These are phyloP conservation scores for Dipteronia dyeriana DNA, from an alignment of 345 rosid species.

Conservation along the genomic window DNA sequence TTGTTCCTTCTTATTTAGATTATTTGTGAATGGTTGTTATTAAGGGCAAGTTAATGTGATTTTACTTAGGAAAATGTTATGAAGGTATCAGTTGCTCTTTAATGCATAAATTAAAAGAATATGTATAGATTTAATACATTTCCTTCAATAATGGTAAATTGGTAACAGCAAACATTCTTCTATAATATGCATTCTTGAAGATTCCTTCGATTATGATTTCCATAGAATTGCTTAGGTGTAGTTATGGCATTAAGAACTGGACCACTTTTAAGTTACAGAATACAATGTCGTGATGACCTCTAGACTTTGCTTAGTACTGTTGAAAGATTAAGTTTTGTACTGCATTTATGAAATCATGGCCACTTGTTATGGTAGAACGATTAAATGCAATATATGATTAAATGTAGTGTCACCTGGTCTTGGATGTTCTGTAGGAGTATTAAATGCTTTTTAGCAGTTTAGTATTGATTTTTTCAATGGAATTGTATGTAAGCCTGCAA, in stretches of 20 bases:
- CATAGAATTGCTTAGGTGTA: background rate
- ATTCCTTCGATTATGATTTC: background rate
- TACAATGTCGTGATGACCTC: background rate
- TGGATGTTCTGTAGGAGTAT: background rate
- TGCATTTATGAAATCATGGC: background rate
- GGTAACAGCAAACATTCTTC: background rate
- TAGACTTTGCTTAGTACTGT: background rate
- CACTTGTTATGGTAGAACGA: background rate
- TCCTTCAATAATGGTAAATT: background rate
- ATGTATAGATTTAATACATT: background rate
- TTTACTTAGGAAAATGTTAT: background rate
- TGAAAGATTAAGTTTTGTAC: background rate
- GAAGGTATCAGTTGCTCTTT: background rate
- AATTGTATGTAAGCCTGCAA: background rate
- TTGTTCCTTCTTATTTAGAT: background rate
- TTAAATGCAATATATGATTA: background rate
- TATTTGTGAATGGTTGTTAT: background rate
- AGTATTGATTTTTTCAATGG: background rate
- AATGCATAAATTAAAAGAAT: background rate
- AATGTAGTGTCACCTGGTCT: background rate
- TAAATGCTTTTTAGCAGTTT: background rate
- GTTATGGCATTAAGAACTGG: background rate
- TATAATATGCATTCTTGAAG: background rate
- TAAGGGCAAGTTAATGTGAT: background rate
- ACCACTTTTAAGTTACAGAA: constrained; percentile 7